Evolutionary conservation across 2,329 filamentous ascomycete species (phyloP).

Genomic region (Teratosphaeria zuluensis): DNA sequence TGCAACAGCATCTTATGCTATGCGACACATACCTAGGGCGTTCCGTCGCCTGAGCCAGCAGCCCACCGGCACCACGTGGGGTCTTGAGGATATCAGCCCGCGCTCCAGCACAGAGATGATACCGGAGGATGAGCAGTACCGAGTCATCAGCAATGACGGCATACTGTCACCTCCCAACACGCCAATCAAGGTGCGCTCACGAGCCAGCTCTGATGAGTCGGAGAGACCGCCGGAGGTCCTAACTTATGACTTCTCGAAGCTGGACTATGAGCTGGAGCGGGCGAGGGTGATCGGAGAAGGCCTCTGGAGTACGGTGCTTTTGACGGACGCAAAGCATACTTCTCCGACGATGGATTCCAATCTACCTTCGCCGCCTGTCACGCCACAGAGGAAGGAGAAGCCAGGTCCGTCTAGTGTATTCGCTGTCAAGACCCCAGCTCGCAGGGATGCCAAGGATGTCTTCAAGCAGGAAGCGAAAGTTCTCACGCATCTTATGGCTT

Average conservation of each 20-base stretch:
- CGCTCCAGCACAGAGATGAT: background rate
- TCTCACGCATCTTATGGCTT: constrained; percentile 20
- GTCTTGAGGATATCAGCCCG: background rate
- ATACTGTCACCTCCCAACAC: constrained; percentile 2
- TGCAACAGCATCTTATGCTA: background rate
- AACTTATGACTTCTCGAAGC: constrained; percentile 12
- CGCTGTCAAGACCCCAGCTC: constrained; percentile 25
- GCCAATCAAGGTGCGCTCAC: background rate
- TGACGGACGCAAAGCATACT: constrained; percentile 17
- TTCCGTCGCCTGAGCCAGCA: background rate
- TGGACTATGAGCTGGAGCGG: constrained; percentile 23
- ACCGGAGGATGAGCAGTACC: background rate
- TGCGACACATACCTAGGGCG: background rate
- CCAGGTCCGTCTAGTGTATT: constrained; percentile 10
- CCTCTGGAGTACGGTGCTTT: constrained; percentile 28
- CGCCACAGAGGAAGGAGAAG: constrained; percentile 4
- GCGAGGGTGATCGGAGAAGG: constrained; percentile 25
- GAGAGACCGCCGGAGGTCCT: background rate
- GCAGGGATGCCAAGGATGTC: constrained; percentile 23
- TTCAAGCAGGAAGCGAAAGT: constrained; percentile 26
- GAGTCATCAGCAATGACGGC: background rate
- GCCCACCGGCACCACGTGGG: background rate
- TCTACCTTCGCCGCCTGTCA: constrained; percentile 10
- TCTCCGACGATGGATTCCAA: background rate
- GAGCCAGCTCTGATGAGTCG: background rate